phyloP scores from a whole-genome alignment of 768 basidiomycete species.

The Boletus rubescentipes region DNA sequence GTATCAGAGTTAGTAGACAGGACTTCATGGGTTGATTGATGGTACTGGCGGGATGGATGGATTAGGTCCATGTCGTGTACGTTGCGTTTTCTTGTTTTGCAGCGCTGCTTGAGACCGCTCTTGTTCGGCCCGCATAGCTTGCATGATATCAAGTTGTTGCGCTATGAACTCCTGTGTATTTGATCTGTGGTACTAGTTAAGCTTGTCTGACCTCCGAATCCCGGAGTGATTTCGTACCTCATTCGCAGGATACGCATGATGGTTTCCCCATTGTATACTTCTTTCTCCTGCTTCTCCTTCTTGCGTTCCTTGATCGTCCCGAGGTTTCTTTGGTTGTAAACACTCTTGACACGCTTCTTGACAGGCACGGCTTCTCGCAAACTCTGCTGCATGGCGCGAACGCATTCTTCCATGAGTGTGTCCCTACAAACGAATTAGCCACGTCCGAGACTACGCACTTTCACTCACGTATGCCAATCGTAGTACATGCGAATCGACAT shows the following conservation, averaged over 20 bases:
- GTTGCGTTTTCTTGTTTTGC: slow-evolving; percentile 57
- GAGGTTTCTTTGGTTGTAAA: slow-evolving; percentile 89
- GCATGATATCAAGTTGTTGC: slow-evolving; percentile 82
- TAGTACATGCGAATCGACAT: slow-evolving; percentile 91
- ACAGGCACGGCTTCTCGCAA: slow-evolving; percentile 70
- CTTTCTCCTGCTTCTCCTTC: slow-evolving; percentile 80
- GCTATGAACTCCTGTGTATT: slow-evolving; percentile 84
- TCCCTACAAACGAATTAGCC: slow-evolving; percentile 46
- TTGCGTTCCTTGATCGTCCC: slow-evolving; percentile 96
- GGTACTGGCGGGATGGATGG: slow-evolving; percentile 34
- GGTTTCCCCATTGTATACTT: slow-evolving; percentile 77
- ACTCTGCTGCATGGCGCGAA: slow-evolving; percentile 90
- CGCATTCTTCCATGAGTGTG: slow-evolving; percentile 90
- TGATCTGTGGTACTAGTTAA: slow-evolving; percentile 44
- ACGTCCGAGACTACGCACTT: slow-evolving; percentile 1
- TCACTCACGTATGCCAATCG: slow-evolving; percentile 86
- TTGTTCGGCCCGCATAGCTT: slow-evolving; percentile 79
- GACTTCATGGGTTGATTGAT: slow-evolving; percentile 14
- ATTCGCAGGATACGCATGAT: slow-evolving; percentile 94
- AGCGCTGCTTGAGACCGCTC: slow-evolving; percentile 66
- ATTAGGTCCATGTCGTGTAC: slow-evolving; percentile 39
- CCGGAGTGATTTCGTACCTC: slow-evolving; percentile 55
- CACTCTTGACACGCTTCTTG: slow-evolving; percentile 90
- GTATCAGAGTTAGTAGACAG: slow-evolving; percentile 18
- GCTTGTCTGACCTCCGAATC: not conserved